Evolutionary conservation across 2,329 filamentous ascomycete species (phyloP).

Genomic region (Colletotrichum sansevieriae): DNA sequence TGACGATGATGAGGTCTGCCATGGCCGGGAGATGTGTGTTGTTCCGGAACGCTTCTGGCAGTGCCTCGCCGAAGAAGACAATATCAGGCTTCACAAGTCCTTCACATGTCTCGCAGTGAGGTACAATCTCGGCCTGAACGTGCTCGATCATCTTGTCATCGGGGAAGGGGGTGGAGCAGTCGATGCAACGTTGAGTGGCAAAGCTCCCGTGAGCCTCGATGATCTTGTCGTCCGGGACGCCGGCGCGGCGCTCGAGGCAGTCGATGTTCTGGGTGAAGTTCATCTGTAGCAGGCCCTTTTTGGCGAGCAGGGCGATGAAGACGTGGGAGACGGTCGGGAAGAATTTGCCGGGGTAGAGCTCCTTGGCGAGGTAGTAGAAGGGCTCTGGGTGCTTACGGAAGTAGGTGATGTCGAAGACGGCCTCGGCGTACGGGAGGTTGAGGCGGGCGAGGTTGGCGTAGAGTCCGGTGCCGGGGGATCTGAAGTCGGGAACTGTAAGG

Average conservation of each 20-base stretch:
- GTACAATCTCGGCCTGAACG: constrained; percentile 76
- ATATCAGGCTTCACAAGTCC: constrained; percentile 95
- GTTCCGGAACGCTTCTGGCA: constrained; percentile 58
- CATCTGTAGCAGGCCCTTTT: constrained; percentile 83
- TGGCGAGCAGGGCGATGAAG: constrained; percentile 85
- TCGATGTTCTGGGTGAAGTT: constrained; percentile 99
- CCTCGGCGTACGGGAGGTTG: constrained; percentile 89
- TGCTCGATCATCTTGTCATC: constrained; percentile 79
- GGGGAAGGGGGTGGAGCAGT: constrained; percentile 81
- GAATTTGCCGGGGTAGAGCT: constrained; percentile 92
- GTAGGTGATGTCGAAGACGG: constrained; percentile 93
- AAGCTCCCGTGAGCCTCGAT: constrained; percentile 97
- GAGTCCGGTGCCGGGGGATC: constrained; percentile 91
- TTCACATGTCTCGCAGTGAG: constrained; percentile 77
- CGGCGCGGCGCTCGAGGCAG: constrained; percentile 89
- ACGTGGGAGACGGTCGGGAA: constrained; percentile 90
- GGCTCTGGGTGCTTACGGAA: constrained; percentile 87
- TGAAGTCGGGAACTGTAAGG: constrained; percentile 86
- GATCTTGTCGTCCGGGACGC: constrained; percentile 83
- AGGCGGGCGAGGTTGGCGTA: constrained; percentile 92
- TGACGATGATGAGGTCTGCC: constrained; percentile 84
- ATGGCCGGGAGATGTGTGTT: constrained; percentile 62
- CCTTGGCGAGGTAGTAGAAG: constrained; percentile 92
- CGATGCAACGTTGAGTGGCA: constrained; percentile 89
- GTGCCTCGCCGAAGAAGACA: constrained; percentile 88